phyloP scores from a whole-genome alignment of 345 rosid genomes.

The Gossypium turneri region DNA sequence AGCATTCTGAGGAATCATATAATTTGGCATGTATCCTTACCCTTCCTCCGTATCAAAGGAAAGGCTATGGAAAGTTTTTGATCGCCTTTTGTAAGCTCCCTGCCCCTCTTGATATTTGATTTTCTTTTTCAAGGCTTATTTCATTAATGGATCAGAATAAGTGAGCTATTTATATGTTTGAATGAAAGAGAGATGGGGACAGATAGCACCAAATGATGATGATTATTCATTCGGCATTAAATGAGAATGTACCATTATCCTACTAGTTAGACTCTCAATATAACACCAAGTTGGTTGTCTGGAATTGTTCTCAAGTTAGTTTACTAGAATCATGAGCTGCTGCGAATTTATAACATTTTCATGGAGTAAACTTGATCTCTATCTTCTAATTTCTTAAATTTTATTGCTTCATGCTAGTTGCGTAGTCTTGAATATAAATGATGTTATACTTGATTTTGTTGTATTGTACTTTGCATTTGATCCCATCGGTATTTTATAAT shows the following conservation, averaged over 20 bases:
- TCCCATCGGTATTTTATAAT: background rate
- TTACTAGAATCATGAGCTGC: background rate
- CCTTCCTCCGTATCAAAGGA: constrained; percentile 96
- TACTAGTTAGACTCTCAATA: background rate
- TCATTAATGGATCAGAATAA: constrained; percentile 1
- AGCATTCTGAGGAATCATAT: constrained; percentile 95
- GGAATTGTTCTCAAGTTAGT: background rate
- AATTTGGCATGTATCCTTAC: constrained; percentile 97
- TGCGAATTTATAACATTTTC: background rate
- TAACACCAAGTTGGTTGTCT: background rate
- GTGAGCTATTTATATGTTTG: background rate
- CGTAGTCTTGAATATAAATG: background rate
- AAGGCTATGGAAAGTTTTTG: constrained; percentile 95
- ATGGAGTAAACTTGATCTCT: too few relatives aligned
- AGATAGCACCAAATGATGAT: background rate
- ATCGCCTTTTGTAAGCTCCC: constrained; percentile 89
- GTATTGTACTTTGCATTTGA: background rate
- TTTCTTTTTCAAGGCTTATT: background rate
- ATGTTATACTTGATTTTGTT: background rate
- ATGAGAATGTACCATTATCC: background rate
- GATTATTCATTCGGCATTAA: background rate
- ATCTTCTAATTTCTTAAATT: background rate
- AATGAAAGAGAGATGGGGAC: background rate
- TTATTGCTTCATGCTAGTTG: background rate
- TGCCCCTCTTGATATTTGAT: background rate